Base-by-base conservation (phyloP, 2,329 filamentous ascomycete species). In the Dothideomycetidae sp. region DNA sequence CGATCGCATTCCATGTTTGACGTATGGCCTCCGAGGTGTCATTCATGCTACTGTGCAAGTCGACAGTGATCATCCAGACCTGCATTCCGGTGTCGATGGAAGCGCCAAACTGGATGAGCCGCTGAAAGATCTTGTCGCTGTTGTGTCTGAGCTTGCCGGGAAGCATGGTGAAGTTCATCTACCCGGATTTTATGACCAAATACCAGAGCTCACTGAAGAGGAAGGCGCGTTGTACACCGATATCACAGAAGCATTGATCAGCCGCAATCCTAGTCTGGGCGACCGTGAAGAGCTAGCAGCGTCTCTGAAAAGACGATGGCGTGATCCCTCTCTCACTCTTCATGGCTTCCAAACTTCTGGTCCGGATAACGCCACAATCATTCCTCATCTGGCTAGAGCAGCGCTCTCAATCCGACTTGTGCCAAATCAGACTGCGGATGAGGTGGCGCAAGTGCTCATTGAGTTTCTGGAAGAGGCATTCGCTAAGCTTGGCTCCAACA, bases 61-160 rank as follows among this genome's bases (percentile, higher is more conserved):
- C 16, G 79, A 92, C 46, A 92, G 85, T 40, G 74, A 75, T 36
- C 76, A 82, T 44, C 85, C 86, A 0, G 90, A 98, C 57, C 70
- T 93, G 2, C 90, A 98, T 58, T 93, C 84, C 43, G 90, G 90
- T 50, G 88, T 98, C n/a, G 88, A 96, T 51, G 90, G 90, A 28
- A 93, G 85, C 43, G 76, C 81, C 44, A 72, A 92, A 60, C 73
- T 90, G 42, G 83, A 93, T 42, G 90, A 98, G 53, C 83, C 88
- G 1, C 65, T 96, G 5, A 93, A 92, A 29, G 90, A 98, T 55
- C 67, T 98, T 1, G 86, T 92, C 3, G 70, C 81, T 44, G 66
- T 96, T 1, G 67, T 98, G 4, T 75, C 81, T 1, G 85, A 75
- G 36, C 68, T 98, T 28, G 90, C 92, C 38, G 84, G 83, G 0